Evolutionary conservation across 495 filamentous ascomycete species (phyloP).

Genomic region (Hypoxylon crocopeplum): DNA sequence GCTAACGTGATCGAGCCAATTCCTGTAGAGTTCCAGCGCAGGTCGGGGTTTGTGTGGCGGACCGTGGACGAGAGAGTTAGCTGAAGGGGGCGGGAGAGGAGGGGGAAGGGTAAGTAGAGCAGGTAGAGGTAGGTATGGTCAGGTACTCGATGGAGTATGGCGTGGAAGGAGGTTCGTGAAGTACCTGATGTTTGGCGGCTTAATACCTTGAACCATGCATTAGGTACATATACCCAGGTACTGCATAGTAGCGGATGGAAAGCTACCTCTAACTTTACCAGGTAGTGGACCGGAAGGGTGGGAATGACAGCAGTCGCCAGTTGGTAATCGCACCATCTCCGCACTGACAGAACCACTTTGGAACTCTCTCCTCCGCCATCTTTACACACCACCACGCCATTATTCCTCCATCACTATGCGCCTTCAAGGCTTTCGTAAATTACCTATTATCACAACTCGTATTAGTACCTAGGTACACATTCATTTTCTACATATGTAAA

Average conservation of each 20-base stretch:
- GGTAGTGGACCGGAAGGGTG: neutral
- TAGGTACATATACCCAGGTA: neutral
- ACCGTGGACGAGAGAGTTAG: neutral
- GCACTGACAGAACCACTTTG: neutral
- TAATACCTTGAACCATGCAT: too few relatives aligned
- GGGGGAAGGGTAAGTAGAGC: conserved; percentile 16
- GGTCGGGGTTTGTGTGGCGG: conserved; percentile 16
- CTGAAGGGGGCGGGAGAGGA: conserved; percentile 2
- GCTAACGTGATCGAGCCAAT: conserved; percentile 39
- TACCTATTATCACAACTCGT: too few relatives aligned
- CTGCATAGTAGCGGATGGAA: neutral
- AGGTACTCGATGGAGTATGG: too few relatives aligned
- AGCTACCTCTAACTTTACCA: conserved; percentile 8
- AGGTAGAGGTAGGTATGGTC: too few relatives aligned
- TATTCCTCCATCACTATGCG: neutral
- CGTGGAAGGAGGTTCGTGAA: too few relatives aligned
- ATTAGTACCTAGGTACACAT: too few relatives aligned
- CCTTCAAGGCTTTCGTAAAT: neutral
- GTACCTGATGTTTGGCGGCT: conserved; percentile 11
- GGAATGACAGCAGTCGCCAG: neutral
- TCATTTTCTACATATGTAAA: too few relatives aligned
- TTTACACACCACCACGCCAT: neutral
- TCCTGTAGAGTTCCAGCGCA: conserved; percentile 30
- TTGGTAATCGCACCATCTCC: conserved; percentile 8
- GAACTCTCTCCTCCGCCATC: neutral